Conservation (phyloP, 805 yeast species). For the Metschnikowia continentalis region DNA sequence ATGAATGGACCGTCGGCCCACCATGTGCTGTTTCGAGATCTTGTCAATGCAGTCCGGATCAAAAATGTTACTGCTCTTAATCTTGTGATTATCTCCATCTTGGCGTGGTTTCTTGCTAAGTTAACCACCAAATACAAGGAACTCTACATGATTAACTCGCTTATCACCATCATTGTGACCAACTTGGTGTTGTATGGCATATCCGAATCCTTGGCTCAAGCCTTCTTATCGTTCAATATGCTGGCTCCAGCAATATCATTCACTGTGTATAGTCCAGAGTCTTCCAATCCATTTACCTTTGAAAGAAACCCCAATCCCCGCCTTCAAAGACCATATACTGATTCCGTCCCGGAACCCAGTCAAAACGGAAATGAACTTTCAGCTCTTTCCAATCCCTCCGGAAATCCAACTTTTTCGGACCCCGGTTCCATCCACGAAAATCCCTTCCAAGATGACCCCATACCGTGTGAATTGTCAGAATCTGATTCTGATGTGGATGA, state of each 20-base stretch:
- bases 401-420: too few species aligned
- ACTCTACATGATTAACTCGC: constrained; percentile 58
- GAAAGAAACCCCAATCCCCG: background rate
- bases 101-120: constrained; percentile 47
- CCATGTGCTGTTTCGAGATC: background rate
- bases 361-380: background rate
- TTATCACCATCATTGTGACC: constrained; percentile 76
- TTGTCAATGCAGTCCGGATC: constrained; percentile 34
- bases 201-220: constrained; percentile 89
- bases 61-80: constrained; percentile 55
- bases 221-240: constrained; percentile 37
- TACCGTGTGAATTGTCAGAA: background rate
- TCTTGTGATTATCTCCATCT: constrained; percentile 45
- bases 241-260: constrained; percentile 5
- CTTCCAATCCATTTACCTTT: background rate
- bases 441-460: background rate
- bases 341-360: background rate
- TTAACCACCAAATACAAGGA: constrained; percentile 56
- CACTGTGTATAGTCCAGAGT: background rate
- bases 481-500: constrained; percentile 23
- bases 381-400: background rate
- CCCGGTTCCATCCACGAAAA: background rate
- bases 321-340: background rate
- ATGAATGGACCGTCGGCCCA: background rate
- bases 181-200: constrained; percentile 80